Base-by-base conservation (phyloP, 2,329 filamentous ascomycete genomes). In the Talaromyces albobiverticillius region DNA sequence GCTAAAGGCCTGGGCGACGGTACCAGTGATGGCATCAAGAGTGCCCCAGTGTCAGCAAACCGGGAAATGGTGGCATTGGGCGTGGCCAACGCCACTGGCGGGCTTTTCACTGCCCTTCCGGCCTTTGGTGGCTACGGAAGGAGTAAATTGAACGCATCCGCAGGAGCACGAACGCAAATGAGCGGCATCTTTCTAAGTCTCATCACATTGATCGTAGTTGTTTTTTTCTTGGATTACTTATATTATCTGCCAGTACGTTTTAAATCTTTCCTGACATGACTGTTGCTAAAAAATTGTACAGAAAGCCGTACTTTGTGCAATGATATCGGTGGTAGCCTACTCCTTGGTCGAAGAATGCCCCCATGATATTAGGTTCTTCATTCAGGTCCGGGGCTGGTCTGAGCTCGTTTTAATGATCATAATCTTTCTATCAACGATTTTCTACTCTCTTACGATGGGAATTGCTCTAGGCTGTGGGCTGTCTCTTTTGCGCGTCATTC, bases 111-210 rank as follows among this genome's bases (percentile, higher is more conserved):
- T 85, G 86, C 90, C 18, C 79, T 99, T 20, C 94, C 94, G 6
- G 89, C 90, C 0, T 99, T 99, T 77, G 94, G 94, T 16, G 94
- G 94, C 8, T 99, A 99, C 67, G 94, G 92, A 9, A 82, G 94
- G 67, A 96, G 91, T 73, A 97, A 97, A 71, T 88, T 99, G 61
- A 97, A 96, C 74, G 87, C 87, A 60, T 88, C 88, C 47, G 97
- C 94, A 1, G 94, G 94, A 32, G 93, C 90, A 26, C 89, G 87
- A 69, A 96, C 89, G 1, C 93, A 93, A 0, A 95, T 97, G 88
- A 94, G 89, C 72, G 95, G 89, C 59, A 83, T 99, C 34, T 84
- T 97, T 47, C 74, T 99, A 53, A 91, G 88, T 57, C 60, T 92
- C 40, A 88, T 97, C 63, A 90, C 93, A 0, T 76, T 96, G 20